Percentiles rank a stretch among this genome's conserved stretches.
Conservation (phyloP, 2,329 filamentous ascomycete genomes). For the Colletotrichum phormii region DNA sequence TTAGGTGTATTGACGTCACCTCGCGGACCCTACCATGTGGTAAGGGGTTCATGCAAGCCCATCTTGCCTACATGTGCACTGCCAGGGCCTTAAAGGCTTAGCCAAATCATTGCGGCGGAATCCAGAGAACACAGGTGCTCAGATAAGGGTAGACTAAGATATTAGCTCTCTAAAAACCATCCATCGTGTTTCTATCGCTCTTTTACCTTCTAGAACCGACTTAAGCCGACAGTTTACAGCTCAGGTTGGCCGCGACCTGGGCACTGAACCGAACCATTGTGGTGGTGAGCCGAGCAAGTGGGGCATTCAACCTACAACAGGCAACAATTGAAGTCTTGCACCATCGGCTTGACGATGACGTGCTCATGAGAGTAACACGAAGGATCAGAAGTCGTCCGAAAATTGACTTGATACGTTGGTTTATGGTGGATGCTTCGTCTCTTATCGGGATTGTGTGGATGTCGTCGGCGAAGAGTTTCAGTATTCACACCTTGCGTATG, state of each 20-base stretch:
- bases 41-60: background rate
- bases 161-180: no score
- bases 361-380: conserved; percentile 1
- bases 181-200: background rate
- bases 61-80: background rate
- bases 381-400: background rate
- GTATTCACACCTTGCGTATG: background rate
- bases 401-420: conserved; percentile 6
- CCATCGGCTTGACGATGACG: conserved; percentile 18
- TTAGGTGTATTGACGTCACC: background rate
- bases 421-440: background rate
- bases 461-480: background rate
- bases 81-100: no score
- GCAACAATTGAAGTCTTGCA: conserved; percentile 1
- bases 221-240: background rate
- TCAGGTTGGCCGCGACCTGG: background rate
- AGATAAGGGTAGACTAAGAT: no score
- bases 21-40: background rate
- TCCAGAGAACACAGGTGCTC: no score
- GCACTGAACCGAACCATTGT: background rate
- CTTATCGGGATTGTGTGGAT: conserved; percentile 21
- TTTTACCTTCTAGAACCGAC: background rate
- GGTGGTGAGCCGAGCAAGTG: conserved; percentile 2
- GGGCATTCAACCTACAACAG: background rate
- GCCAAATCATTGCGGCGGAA: no score